Percentiles rank a stretch among this genome's conserved stretches.
phyloP scores from a whole-genome alignment of 2,329 filamentous ascomycete genomes.

The Penicillium hordei region DNA sequence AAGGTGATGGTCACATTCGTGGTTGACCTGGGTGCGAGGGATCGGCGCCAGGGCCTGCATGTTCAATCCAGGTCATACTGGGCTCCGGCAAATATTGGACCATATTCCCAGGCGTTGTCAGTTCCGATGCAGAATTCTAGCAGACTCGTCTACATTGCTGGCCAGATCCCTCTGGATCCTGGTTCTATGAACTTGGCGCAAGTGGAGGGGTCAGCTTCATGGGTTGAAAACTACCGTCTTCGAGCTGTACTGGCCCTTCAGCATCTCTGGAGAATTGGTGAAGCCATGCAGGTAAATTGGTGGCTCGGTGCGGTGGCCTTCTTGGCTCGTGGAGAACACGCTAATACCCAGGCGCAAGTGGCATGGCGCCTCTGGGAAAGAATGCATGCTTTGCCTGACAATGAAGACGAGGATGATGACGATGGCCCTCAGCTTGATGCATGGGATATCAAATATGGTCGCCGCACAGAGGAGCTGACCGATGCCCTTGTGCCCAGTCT shows the following conservation, averaged over 20 bases:
- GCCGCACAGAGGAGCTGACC: slow-evolving; percentile 50
- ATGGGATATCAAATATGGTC: slow-evolving; percentile 57
- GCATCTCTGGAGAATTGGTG: slow-evolving; percentile 81
- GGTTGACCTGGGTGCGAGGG: slow-evolving; percentile 39
- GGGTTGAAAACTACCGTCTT: slow-evolving; percentile 48
- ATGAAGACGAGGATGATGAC: slow-evolving; percentile 42
- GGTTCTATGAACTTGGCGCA: slow-evolving; percentile 64
- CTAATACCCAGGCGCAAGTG: slow-evolving; percentile 36
- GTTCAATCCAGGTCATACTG: slow-evolving; percentile 94
- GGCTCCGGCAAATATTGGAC: slow-evolving; percentile 96
- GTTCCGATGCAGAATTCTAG: slow-evolving; percentile 29
- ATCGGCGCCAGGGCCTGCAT: slow-evolving; percentile 62
- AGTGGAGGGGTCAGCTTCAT: slow-evolving; percentile 10
- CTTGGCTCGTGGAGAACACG: slow-evolving; percentile 52
- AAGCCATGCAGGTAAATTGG: slow-evolving; percentile 68
- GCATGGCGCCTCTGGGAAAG: slow-evolving; percentile 50
- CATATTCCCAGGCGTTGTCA: slow-evolving; percentile 84
- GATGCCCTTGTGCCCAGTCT: slow-evolving; percentile 23
- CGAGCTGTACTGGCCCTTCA: slow-evolving; percentile 76
- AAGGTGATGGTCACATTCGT: slow-evolving; percentile 62
- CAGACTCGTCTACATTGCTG: slow-evolving; percentile 68
- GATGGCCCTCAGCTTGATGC: slow-evolving; percentile 50
- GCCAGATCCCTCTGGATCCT: slow-evolving; percentile 87
- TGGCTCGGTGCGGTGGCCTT: slow-evolving; percentile 78
- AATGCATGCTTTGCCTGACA: slow-evolving; percentile 30